These are phyloP conservation scores for Aquilaria agallochum DNA, from an alignment of 441 rosid genomes.

Conservation along the genomic window DNA sequence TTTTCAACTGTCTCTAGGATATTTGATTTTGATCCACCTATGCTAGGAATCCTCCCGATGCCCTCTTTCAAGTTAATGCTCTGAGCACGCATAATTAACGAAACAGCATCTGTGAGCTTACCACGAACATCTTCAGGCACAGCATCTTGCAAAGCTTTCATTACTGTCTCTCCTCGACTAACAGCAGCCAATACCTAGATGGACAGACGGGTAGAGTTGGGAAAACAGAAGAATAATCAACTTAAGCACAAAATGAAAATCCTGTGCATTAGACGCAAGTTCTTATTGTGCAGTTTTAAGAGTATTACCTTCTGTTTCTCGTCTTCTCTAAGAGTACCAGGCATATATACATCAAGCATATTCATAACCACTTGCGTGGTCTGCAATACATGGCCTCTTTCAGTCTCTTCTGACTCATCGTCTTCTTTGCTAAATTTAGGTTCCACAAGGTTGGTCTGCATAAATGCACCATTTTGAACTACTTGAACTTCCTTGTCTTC, in stretches of 20 bases:
- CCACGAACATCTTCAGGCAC: slow-evolving; percentile 95
- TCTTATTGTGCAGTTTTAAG: too few species aligned
- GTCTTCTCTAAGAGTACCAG: slow-evolving; percentile 65
- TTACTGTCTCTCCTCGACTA: slow-evolving; percentile 78
- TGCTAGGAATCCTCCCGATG: slow-evolving; percentile 33
- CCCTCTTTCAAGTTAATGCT: slow-evolving; percentile 46
- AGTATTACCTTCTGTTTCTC: slow-evolving; percentile 70
- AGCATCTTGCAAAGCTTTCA: slow-evolving; percentile 86
- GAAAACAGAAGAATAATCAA: neutral
- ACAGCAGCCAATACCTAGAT: slow-evolving; percentile 88
- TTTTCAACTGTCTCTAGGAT: slow-evolving; percentile 38
- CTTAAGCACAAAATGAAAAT: slow-evolving; percentile 4
- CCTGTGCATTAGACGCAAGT: slow-evolving; percentile 6
- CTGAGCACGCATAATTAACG: slow-evolving; percentile 59
- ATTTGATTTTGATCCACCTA: slow-evolving; percentile 32
- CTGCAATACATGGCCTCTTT: slow-evolving; percentile 64
- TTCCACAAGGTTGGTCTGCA: slow-evolving; percentile 33
- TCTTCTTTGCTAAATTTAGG: slow-evolving; percentile 40
- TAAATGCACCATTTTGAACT: slow-evolving; percentile 23
- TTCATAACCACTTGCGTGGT: slow-evolving; percentile 79
- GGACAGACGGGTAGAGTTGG: slow-evolving; percentile 3
- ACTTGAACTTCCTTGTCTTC: slow-evolving; percentile 24
- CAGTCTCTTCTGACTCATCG: slow-evolving; percentile 37
- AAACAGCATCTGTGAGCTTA: slow-evolving; percentile 67
- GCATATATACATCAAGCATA: slow-evolving; percentile 84